Conservation (phyloP, 257 asterid genomes). For the Mitragyna speciosa region DNA sequence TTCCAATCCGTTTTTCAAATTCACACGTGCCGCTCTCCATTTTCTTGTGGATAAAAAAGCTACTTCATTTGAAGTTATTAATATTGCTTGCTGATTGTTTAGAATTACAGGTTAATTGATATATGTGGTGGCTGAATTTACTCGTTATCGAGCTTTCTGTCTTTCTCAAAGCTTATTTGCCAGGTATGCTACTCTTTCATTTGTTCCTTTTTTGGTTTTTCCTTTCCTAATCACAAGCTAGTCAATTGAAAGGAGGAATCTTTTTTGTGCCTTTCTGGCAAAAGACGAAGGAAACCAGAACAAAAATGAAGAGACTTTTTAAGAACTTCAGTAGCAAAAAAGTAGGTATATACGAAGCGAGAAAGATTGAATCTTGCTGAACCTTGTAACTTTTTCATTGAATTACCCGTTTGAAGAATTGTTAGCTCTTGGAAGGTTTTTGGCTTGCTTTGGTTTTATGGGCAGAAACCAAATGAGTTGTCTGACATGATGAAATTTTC, state of each 20-base stretch:
- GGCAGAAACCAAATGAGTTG: neutral
- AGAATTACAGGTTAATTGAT: neutral
- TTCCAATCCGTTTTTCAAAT: conserved; percentile 2
- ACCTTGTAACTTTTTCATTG: neutral
- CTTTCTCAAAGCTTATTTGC: neutral
- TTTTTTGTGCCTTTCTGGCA: neutral
- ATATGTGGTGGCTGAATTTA: neutral
- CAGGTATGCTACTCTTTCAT: neutral
- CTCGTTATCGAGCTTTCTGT: neutral
- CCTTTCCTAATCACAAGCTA: neutral
- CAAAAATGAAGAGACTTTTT: neutral
- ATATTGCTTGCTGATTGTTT: neutral
- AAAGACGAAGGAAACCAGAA: too few species aligned
- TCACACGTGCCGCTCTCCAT: neutral
- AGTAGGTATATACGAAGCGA: neutral
- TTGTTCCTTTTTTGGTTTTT: neutral
- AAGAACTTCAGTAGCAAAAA: neutral
- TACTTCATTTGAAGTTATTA: too few species aligned
- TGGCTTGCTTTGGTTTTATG: neutral
- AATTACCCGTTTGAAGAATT: neutral
- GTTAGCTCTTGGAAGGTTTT: neutral
- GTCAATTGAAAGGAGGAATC: neutral
- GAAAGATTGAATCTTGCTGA: neutral
- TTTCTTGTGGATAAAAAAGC: neutral
- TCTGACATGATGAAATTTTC: neutral